Evolutionary conservation across 2,329 filamentous ascomycete genomes (phyloP), one percentile per base, ranked within the genome.

Genomic region (Phaeosphaeriaceae sp.): DNA sequence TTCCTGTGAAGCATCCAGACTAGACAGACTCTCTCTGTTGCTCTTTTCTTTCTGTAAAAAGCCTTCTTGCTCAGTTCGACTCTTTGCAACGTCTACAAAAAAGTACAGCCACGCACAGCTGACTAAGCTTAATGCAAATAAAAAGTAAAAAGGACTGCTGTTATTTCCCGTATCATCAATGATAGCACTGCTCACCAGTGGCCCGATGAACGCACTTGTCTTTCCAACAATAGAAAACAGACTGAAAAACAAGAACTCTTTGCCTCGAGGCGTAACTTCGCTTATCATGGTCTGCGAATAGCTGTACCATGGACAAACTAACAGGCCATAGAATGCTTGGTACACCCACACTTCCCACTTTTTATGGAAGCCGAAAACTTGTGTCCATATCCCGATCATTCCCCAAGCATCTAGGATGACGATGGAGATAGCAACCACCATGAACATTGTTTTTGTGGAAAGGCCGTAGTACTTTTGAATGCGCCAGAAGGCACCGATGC

Each of bases 281-380:
- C 81, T 84, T 57, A 89, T 89, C 81, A 89, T 86, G 60, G 86
- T 88, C 65, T 88, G 86, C 0, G 81, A 83, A 69, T 89, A 89
- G 39, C 82, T 84, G 68, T 88, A 88, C 85, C 85, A 88, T 0
- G 86, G 85, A 54, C 85, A 87, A 6, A 88, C 83, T 38, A 87
- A 80, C 1, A 89, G 74, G 0, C 86, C 86, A 59, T 87, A 88
- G 56, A 85, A 86, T 7, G 70, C 74, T 45, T 76, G 73, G 49
- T 74, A 77, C 3, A 70, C 61, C 79, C 79, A 82, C 37, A 82
- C 74, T 63, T 83, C 81, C 79, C 79, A 83, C 5, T 67, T 65
- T 50, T 81, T 70, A 56, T 83, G 80, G 63, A 81, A 83, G 6
- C 80, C 80, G 44, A 84, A 81, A 1, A 64, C 68, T 8, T 78